A percentile compares a stretch with the other conserved stretches of the same genome.
Conservation (phyloP, 1,139 yeast species). For the Sugiyamaella pinicola region DNA sequence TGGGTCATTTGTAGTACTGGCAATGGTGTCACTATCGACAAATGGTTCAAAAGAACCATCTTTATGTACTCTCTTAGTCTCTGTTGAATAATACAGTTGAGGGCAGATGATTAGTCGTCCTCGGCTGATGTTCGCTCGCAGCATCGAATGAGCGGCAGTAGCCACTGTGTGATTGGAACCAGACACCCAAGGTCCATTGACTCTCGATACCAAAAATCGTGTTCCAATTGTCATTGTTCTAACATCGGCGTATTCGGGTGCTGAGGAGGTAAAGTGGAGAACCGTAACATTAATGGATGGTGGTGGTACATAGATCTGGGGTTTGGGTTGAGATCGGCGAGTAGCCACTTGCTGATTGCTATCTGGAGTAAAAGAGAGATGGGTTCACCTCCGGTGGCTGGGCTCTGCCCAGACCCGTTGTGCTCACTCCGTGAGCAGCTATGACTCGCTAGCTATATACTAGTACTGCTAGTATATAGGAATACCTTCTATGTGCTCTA, state of each 20-base stretch:
- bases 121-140: not conserved
- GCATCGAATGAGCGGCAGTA: too few relatives aligned
- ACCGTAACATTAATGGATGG: not conserved
- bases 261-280: not conserved
- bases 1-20: not conserved
- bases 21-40: not conserved
- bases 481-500: too few relatives aligned
- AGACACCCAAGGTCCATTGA: not conserved
- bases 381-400: too few relatives aligned
- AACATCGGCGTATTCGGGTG: not conserved
- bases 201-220: not conserved
- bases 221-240: not conserved
- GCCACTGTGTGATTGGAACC: too few relatives aligned
- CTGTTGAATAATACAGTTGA: too few relatives aligned
- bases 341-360: not conserved
- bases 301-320: not conserved
- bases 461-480: too few relatives aligned
- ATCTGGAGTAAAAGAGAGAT: too few relatives aligned
- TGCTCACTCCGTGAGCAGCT: too few relatives aligned
- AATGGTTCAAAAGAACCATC: not conserved
- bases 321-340: conserved; percentile 6
- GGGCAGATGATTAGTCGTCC: too few relatives aligned
- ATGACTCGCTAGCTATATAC: too few relatives aligned
- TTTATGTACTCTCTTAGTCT: too few relatives aligned
- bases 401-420: too few relatives aligned